phyloP scores from a whole-genome alignment of 2,329 filamentous ascomycete genomes.

The Diaporthe helianthi region DNA sequence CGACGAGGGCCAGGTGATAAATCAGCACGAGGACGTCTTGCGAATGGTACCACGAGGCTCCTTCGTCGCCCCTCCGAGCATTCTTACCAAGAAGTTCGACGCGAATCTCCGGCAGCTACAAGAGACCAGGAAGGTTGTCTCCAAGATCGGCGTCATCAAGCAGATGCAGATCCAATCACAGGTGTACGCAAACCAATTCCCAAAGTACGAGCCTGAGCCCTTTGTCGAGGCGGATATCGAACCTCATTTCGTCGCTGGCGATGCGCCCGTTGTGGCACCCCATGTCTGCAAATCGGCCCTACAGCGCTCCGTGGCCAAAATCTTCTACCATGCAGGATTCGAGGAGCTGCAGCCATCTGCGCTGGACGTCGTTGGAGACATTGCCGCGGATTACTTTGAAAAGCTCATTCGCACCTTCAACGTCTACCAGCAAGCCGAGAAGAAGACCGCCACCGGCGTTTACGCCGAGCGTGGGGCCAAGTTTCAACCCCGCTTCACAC shows the following conservation, averaged over 20 bases:
- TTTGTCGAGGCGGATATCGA: slow-evolving; percentile 88
- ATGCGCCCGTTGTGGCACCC: slow-evolving; percentile 85
- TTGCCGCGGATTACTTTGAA: slow-evolving; percentile 87
- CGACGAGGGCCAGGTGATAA: slow-evolving; percentile 84
- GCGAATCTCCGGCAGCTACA: slow-evolving; percentile 94
- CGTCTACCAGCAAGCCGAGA: slow-evolving; percentile 83
- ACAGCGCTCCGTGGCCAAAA: slow-evolving; percentile 89
- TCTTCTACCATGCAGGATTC: slow-evolving; percentile 95
- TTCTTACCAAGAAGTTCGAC: slow-evolving; percentile 80
- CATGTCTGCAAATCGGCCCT: slow-evolving; percentile 83
- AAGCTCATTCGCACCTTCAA: slow-evolving; percentile 83
- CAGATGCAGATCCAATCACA: slow-evolving; percentile 99
- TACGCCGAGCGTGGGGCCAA: slow-evolving; percentile 50
- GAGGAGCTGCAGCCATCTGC: slow-evolving; percentile 97
- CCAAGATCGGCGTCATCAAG: slow-evolving; percentile 97
- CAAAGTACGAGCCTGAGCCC: slow-evolving; percentile 90
- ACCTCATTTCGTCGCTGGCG: slow-evolving; percentile 87
- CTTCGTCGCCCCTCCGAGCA: slow-evolving; percentile 78
- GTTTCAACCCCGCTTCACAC: slow-evolving; percentile 72
- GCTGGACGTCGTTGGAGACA: slow-evolving; percentile 86
- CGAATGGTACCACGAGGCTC: slow-evolving; percentile 76
- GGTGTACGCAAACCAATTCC: slow-evolving; percentile 98
- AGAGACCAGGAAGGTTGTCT: slow-evolving; percentile 92
- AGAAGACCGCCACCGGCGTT: slow-evolving; percentile 62
- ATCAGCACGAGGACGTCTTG: slow-evolving; percentile 85